Base-by-base conservation (phyloP, 495 filamentous ascomycete species). In the Trypethelium eluteriae region DNA sequence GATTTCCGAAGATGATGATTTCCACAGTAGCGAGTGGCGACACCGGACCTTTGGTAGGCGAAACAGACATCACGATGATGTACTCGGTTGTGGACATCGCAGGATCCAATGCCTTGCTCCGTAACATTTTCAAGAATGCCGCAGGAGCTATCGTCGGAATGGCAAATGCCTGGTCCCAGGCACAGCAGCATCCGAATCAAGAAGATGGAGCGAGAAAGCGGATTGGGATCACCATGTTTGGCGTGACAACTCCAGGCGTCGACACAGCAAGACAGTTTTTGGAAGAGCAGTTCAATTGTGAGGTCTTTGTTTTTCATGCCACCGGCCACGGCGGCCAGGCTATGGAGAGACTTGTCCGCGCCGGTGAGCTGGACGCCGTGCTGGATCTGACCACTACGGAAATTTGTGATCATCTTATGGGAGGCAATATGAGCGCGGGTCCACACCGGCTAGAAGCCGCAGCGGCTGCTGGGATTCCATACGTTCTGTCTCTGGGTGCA, bases 201-300 rank as follows among this genome's bases (percentile, higher is more conserved):
- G 14, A 63, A 10, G 38, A 66, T 38, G 36, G 18, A 7, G 63
- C 63, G 0, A 83, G 81, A 69, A 80, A 74, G 32, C 69, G 79
- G 0, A 77, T 89, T 11, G 87, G 82, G 0, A 81, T 89, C 49
- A 87, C 86, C 39, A 89, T 90, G 88, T 91, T 89, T 70, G 88
- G 88, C 9, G 87, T 91, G 9, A 91, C 88, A 1, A 90, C 86
- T 0, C 85, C 86, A 0, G 81, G 79, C 10, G 88, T 85, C 0
- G 80, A 83, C 57, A 68, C 66, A 2, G 79, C 84, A 3, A 78
- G 83, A 1, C 53, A 73, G 5, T 72, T 78, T 63, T 73, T 89
- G 1, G 80, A 82, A 47, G 12, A 25, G 0, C 64, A 75, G 2
- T 71, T 77, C 62, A 69, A 67, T 0, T 78, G 79, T 66, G 88